Evolutionary conservation across 139 green algal genomes (phyloP).

Genomic region (Bryopsis sp.): DNA sequence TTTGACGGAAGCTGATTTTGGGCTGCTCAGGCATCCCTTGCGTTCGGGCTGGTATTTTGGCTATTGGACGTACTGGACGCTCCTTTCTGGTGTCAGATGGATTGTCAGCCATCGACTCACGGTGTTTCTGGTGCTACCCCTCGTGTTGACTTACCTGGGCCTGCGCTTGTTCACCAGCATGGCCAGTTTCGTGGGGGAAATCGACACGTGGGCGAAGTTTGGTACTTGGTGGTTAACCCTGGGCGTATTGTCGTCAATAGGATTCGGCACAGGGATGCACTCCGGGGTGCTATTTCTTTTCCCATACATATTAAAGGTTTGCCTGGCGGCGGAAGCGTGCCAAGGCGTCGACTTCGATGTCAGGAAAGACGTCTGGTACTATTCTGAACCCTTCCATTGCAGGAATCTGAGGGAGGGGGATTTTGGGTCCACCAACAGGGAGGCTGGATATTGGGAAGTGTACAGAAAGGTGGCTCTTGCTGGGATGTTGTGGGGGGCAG

Average conservation of each 20-base stretch:
- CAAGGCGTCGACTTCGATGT: constrained; percentile 63
- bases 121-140: constrained; percentile 47
- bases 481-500: constrained; percentile 71
- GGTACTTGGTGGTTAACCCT: constrained; percentile 79
- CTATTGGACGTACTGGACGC: too few relatives aligned
- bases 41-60: too few relatives aligned
- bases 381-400: constrained; percentile 59
- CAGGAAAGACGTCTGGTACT: constrained; percentile 70
- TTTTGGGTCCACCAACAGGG: too few relatives aligned
- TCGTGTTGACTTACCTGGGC: constrained; percentile 40
- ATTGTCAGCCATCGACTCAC: constrained; percentile 49
- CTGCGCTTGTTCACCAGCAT: neutral
- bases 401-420: constrained; percentile 12
- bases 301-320: constrained; percentile 90
- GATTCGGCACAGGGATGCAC: constrained; percentile 86
- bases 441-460: neutral
- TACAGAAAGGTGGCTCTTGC: constrained; percentile 49
- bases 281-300: constrained; percentile 89
- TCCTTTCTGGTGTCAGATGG: constrained; percentile 45
- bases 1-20: too few relatives aligned
- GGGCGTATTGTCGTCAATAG: constrained; percentile 81
- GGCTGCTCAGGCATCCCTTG: too few relatives aligned
- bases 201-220: constrained; percentile 37
- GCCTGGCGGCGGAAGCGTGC: constrained; percentile 76
- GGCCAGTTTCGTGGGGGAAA: neutral